Conservation (phyloP, 805 yeast genomes). For the Clavispora santaluciae region DNA sequence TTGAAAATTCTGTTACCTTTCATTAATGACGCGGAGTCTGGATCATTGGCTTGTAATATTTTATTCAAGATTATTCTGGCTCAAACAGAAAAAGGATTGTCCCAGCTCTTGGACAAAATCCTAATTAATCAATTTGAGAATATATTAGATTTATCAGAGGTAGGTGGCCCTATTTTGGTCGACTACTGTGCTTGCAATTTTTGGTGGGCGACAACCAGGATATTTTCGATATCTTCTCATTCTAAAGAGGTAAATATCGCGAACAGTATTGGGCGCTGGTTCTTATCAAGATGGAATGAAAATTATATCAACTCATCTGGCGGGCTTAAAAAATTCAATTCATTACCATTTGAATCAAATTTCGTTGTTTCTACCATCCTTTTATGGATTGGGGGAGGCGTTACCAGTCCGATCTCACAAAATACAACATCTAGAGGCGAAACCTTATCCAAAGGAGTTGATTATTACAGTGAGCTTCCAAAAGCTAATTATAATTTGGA, state of each 20-base stretch:
- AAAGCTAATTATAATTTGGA: not conserved
- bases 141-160: constrained; percentile 48
- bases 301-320: constrained; percentile 7
- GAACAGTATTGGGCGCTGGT: constrained; percentile 46
- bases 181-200: constrained; percentile 46
- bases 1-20: constrained; percentile 33
- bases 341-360: not conserved
- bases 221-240: not conserved
- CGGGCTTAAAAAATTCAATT: constrained; percentile 3
- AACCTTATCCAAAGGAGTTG: too few relatives aligned
- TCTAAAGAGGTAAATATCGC: constrained; percentile 14
- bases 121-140: constrained; percentile 45
- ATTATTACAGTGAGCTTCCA: not conserved
- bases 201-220: constrained; percentile 44
- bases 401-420: not conserved
- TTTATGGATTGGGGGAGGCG: constrained; percentile 40
- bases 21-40: constrained; percentile 25
- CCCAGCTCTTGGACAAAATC: constrained; percentile 30
- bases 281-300: constrained; percentile 42
- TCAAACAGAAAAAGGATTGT: constrained; percentile 8
- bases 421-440: too few relatives aligned
- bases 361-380: constrained; percentile 21
- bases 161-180: constrained; percentile 54
- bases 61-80: constrained; percentile 13
- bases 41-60: constrained; percentile 29